Evolutionary conservation across 2,329 filamentous ascomycete species (phyloP), one percentile per base, ranked within the genome.

Genomic region (Falciphora oryzae): DNA sequence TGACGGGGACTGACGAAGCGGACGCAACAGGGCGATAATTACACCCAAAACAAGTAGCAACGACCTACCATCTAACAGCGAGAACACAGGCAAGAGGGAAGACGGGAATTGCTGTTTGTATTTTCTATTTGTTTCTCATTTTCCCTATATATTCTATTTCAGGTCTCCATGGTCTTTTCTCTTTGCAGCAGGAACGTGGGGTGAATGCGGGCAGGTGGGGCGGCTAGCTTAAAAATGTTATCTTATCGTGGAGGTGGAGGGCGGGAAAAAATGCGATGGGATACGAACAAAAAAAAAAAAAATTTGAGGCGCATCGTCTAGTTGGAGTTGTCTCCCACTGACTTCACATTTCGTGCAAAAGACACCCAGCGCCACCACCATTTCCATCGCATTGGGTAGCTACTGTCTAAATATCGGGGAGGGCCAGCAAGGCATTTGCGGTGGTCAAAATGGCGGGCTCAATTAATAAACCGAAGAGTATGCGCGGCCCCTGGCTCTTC

Each of bases 381-480:
- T n/a, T 53, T 18, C 2, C 8, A 25, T 53, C 22, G n/a, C 44
- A 25, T n/a, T 10, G 44, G 44, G 44, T 53, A 53, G 18, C 10
- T n/a, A 7, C 22, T 53, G 22, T 25, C 22, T 8, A 7, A 53
- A 53, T 53, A 8, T 25, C 18, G 10, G 2, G n/a, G n/a, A 53
- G 44, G 18, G 22, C n/a, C 22, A n/a, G 44, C 44, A 0, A 25
- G 22, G 29, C 32, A 22, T 29, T 13, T 29, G 44, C 22, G 22
- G 16, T 58, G 28, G 35, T 61, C 65, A 74, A 67, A 67, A 85
- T 85, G 82, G 82, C 81, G 64, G 81, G 82, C 66, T 78, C 81
- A 71, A 80, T 85, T 63, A 85, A 78, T 69, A 85, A 84, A 66
- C 82, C 82, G 31, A 82, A 79, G 73, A 84, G 82, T 63, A 59